Evolutionary conservation across 768 basidiomycete genomes (phyloP), one percentile per base, ranked within the genome.

Genomic region (Asterophora lycoperdoides): DNA sequence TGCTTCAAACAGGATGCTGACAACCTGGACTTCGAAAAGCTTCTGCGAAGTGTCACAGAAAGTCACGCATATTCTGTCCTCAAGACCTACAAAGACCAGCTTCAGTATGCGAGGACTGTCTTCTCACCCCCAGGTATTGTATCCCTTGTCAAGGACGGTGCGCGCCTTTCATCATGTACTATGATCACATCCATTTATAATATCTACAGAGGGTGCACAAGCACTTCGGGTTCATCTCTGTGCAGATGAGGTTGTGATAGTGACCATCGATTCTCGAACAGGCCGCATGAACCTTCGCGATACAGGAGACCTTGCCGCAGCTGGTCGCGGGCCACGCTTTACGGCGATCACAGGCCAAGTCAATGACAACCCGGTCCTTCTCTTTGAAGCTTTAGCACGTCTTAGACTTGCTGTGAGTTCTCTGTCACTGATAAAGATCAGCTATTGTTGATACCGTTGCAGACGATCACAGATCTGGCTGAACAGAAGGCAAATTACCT

Each of bases 401-500:
- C 62, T 93, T 37, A 77, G 89, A 44, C 70, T 83, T 20, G 69
- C 72, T 29, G 91, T 93, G 55, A 56, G 84, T 65, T 36, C 28
- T 13, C 5, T 45, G 26, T 30, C 44, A 18, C 26, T 5, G 23
- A 18, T 34, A 19, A 4, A 18, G 9, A 5, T 41, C 29, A 26
- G 43, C 36, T n/a, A 44, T 44, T 52, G 47, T 32, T 50, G 29
- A n/a, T 19, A 11, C 23, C 33, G 33, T 41, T 11, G n/a, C 55
- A 94, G 93, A 90, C 90, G 5, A 90, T 93, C 52, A 74, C 79
- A 36, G 89, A 92, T 47, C 75, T 86, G 13, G 79, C 85, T 8
- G 90, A 93, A 63, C 86, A 89, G 63, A 93, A 91, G 60, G 88
- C 86, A n/a, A 79, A 73, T 53, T 86, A 90, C 58, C 78, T 94